Percentiles rank a stretch among this genome's conserved stretches.
Evolutionary conservation across 108 stramenopile species (phyloP).

Genomic region (Aurantiochytrium sp.): DNA sequence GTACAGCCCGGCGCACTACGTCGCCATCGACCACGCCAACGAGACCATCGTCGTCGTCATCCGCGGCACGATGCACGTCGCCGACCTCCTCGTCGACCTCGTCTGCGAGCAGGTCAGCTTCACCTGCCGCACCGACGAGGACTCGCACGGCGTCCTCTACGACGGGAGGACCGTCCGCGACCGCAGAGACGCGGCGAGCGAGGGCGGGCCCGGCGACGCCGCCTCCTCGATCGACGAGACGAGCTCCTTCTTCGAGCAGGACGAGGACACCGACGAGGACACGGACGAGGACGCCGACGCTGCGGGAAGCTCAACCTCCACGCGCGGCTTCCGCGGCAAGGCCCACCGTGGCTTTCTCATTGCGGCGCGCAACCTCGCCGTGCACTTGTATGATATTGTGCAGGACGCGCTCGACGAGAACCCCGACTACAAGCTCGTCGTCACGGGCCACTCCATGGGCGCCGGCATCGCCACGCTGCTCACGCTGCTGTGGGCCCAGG

Average conservation of each 20-base stretch:
- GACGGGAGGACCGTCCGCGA: not conserved
- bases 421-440: not conserved
- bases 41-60: not conserved
- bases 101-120: constrained; percentile 19
- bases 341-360: constrained; percentile 26
- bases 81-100: not conserved
- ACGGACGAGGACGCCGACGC: not conserved
- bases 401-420: not conserved
- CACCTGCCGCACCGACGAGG: not conserved
- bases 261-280: not conserved
- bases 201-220: not conserved
- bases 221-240: no score
- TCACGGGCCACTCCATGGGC: constrained; percentile 2
- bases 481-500: not conserved
- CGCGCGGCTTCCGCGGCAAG: not conserved
- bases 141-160: not conserved
- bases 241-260: not conserved
- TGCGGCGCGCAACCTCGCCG: not conserved
- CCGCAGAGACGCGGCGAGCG: not conserved
- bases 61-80: constrained; percentile 1
- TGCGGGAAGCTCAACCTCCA: no score
- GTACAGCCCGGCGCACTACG: not conserved
- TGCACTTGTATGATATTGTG: not conserved
- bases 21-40: constrained; percentile 7
- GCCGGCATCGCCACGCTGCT: constrained; percentile 2